These are phyloP conservation scores for Lablab purpureus DNA, from an alignment of 306 rosid species.

Conservation along the genomic window DNA sequence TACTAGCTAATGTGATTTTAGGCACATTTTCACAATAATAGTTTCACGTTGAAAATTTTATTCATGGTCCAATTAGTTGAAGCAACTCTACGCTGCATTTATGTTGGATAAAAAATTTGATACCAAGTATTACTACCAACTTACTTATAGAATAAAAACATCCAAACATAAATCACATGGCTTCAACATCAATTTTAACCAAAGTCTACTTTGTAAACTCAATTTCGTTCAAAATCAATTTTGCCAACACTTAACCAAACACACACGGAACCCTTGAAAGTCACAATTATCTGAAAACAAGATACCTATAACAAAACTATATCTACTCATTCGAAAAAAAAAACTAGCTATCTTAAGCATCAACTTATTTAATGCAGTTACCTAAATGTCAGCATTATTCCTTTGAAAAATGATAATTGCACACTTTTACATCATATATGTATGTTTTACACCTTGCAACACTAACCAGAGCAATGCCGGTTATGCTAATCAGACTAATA, in stretches of 20 bases:
- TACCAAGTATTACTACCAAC: too few relatives aligned
- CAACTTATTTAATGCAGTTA: background rate
- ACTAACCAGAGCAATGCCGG: background rate
- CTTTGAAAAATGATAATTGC: background rate
- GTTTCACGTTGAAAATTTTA: too few relatives aligned
- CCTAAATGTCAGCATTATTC: background rate
- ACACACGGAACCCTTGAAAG: background rate
- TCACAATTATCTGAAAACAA: background rate
- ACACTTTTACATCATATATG: background rate
- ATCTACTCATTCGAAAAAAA: too few relatives aligned
- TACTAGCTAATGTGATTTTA: too few relatives aligned
- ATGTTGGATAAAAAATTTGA: background rate
- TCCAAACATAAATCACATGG: background rate
- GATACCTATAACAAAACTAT: slow-evolving; percentile 6
- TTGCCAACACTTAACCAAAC: too few relatives aligned
- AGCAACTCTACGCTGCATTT: too few relatives aligned
- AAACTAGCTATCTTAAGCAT: background rate
- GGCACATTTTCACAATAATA: too few relatives aligned
- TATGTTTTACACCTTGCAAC: background rate
- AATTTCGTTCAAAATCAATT: too few relatives aligned
- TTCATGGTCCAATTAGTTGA: too few relatives aligned
- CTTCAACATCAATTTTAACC: too few relatives aligned
- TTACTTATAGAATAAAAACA: too few relatives aligned
- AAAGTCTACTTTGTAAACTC: too few relatives aligned
- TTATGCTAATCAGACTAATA: background rate